Evolutionary conservation across 345 rosid genomes (phyloP), one percentile per base, ranked within the genome.

Genomic region (Lenwebbia sp.): DNA sequence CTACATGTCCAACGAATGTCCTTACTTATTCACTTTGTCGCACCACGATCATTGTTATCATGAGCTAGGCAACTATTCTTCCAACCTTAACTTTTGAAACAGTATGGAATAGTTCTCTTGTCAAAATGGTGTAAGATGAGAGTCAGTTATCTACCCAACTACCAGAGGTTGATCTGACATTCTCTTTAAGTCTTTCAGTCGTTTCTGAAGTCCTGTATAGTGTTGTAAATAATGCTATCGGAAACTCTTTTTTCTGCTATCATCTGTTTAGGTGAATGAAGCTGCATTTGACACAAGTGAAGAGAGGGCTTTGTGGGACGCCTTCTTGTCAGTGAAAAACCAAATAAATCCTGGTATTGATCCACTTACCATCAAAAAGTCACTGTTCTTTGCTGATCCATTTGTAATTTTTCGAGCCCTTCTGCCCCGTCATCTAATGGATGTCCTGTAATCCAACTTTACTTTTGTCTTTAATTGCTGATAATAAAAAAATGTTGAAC

Each of bases 261-360:
- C 52, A 37, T 84, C 53, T 21, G 26, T 33, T 84, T 56, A 95
- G 99, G 99, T 97, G 94, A 96, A 96, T 87, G 98, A 94, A 89
- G 78, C 90, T 86, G 94, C 91, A 83, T 92, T 97, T 88, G 96
- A 94, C 92, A 95, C 95, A 49, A 85, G 85, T 21, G 94, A 97
- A 91, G 98, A 97, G 93, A 94, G 89, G 88, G 93, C 90, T 57
- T 87, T 95, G 88, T 96, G 97, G 98, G 91, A 85, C 54, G 88
- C 92, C 21, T 94, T 92, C 89, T 83, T 88, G 90, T 91, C 96
- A 56, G 83, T 92, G 60, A 92, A 90, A 89, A 90, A 89, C 92
- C 91, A 88, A 92, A 90, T 97, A 86, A 86, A 92, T 89, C 89
- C 91, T 50, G 96, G 98, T 96, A 93, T 52, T n/a, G 23, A 60